These are phyloP conservation scores for Kingdonia uniflora DNA, from an alignment of 164 flowering plant genomes.

Conservation along the genomic window DNA sequence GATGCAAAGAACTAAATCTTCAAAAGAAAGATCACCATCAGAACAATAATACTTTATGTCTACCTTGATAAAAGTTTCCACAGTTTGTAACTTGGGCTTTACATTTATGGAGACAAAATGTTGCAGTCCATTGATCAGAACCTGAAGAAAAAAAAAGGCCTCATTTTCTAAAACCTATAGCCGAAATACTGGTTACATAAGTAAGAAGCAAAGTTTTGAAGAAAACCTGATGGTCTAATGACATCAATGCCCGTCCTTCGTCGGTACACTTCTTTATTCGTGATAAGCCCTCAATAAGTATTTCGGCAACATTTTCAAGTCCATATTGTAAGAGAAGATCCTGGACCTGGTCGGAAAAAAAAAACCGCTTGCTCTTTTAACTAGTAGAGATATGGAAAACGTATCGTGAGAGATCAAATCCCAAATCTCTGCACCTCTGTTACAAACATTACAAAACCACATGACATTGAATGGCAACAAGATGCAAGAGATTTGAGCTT, in stretches of 20 bases:
- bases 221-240: conserved; percentile 84
- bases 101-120: conserved; percentile 66
- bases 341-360: conserved; percentile 47
- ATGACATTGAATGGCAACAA: too few relatives aligned
- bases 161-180: too few relatives aligned
- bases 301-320: conserved; percentile 81
- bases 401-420: too few relatives aligned
- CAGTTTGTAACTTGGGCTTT: conserved; percentile 70
- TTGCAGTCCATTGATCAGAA: conserved; percentile 80
- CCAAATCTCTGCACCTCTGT: too few relatives aligned
- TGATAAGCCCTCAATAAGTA: conserved; percentile 88
- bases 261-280: conserved; percentile 86
- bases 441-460: too few relatives aligned
- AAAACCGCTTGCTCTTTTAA: not conserved
- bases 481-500: too few relatives aligned
- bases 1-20: not conserved
- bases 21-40: not conserved
- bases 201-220: not conserved
- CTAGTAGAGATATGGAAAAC: not conserved
- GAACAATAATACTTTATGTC: not conserved
- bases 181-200: too few relatives aligned
- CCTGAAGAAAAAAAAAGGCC: conserved; percentile 38
- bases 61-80: conserved; percentile 91
- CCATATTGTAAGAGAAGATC: conserved; percentile 77
- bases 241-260: conserved; percentile 96